Conservation (phyloP, 1,139 yeast species). For the Zygosaccharomyces pseudobailii region DNA sequence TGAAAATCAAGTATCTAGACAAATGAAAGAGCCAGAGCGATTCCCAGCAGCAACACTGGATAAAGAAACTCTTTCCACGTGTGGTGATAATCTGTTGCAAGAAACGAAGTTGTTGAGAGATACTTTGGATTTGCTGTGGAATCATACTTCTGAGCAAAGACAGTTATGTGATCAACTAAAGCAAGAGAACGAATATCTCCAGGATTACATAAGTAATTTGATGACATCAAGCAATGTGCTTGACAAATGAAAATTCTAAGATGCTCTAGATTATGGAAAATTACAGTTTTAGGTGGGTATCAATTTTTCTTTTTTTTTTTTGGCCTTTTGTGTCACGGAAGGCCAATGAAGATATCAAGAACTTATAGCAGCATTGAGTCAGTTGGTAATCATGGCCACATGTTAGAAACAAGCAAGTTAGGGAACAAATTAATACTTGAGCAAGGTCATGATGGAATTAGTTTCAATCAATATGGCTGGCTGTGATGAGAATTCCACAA, state of each 20-base stretch:
- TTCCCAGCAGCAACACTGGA: not conserved
- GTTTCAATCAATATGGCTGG: not conserved
- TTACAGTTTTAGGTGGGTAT: too few species aligned
- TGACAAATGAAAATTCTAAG: slow-evolving; percentile 19
- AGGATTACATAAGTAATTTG: slow-evolving; percentile 81
- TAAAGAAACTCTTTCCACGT: not conserved
- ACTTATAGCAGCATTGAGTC: not conserved
- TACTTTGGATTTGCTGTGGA: slow-evolving; percentile 30
- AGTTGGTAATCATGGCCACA: too few species aligned
- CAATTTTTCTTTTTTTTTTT: not conserved
- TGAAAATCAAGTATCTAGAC: not conserved
- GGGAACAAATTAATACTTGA: not conserved
- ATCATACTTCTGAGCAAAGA: slow-evolving; percentile 36
- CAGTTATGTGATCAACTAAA: slow-evolving; percentile 59
- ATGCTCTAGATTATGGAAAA: too few species aligned
- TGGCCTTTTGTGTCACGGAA: slow-evolving; percentile 6
- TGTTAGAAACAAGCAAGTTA: not conserved
- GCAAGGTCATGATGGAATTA: not conserved
- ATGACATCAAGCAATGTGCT: slow-evolving; percentile 59
- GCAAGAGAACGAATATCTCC: slow-evolving; percentile 73
- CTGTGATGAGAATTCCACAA: not conserved
- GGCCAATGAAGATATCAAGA: not conserved
- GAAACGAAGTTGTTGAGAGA: slow-evolving; percentile 29
- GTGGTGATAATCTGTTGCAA: slow-evolving; percentile 12
- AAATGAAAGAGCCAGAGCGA: not conserved